phyloP scores from a whole-genome alignment of 2,329 filamentous ascomycete genomes.

The Hypoxylon rubiginosum region DNA sequence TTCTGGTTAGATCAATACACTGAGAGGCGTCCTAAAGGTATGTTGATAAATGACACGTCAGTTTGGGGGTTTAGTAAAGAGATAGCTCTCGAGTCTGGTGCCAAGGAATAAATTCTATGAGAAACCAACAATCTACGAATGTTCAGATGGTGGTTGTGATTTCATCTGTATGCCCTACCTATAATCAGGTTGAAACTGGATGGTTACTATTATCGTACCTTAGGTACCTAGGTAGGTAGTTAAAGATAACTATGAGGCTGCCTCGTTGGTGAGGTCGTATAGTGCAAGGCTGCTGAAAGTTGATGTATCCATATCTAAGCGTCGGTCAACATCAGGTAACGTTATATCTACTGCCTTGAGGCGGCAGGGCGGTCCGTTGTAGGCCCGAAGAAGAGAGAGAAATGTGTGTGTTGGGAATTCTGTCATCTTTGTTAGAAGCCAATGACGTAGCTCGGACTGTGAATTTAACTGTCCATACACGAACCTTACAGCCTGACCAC shows the following conservation, averaged over 20 bases:
- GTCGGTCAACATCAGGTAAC: constrained; percentile 2
- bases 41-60: background rate
- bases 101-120: too few species aligned
- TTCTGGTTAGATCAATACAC: too few species aligned
- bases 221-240: too few species aligned
- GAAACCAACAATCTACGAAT: too few species aligned
- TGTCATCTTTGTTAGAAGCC: background rate
- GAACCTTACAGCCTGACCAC: too few species aligned
- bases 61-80: too few species aligned
- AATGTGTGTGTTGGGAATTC: background rate
- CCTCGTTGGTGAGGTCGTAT: background rate
- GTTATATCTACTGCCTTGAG: constrained; percentile 7
- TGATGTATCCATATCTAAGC: background rate
- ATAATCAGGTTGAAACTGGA: too few species aligned
- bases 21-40: background rate
- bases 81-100: too few species aligned
- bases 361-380: constrained; percentile 20
- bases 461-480: background rate
- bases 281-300: background rate
- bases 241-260: background rate
- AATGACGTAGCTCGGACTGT: constrained; percentile 8
- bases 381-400: constrained; percentile 19
- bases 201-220: too few species aligned
- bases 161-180: too few species aligned
- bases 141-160: background rate